A percentile compares a stretch with the other conserved stretches of the same genome.
Evolutionary conservation across 305 asterid species (phyloP).

Genomic region (Plantago coronopus): DNA sequence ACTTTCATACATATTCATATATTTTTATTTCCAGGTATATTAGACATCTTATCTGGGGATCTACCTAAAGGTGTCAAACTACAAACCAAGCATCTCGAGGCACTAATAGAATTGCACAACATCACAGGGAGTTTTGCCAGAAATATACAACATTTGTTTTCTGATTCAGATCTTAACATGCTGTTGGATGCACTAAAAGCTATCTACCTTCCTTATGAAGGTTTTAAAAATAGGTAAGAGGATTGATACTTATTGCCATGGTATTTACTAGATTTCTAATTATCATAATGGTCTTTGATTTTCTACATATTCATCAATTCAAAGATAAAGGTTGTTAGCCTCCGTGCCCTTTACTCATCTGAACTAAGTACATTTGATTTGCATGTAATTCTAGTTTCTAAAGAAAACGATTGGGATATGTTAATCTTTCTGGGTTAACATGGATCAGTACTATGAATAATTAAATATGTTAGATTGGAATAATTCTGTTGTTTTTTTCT

Average conservation of each 20-base stretch:
- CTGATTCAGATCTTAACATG: conserved; percentile 71
- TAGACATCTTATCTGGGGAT: conserved; percentile 90
- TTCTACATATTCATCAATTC: conserved; percentile 5
- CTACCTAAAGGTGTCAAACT: conserved; percentile 79
- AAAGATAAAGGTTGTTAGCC: background rate
- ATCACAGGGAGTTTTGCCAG: conserved; percentile 85
- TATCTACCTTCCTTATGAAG: conserved; percentile 78
- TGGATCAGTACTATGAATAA: background rate
- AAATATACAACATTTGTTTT: conserved; percentile 83
- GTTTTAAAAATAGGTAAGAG: conserved; percentile 73
- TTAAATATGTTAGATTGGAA: background rate
- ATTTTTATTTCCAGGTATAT: conserved; percentile 62
- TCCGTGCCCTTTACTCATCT: conserved; percentile 16
- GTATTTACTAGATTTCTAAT: conserved; percentile 2
- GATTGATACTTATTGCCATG: conserved; percentile 13
- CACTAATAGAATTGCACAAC: conserved; percentile 84
- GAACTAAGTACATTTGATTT: conserved; percentile 16
- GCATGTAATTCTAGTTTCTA: conserved; percentile 12
- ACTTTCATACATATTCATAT: conserved; percentile 22
- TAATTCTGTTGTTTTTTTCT: too few relatives aligned
- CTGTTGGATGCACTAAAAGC: conserved; percentile 80
- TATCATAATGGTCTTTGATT: background rate
- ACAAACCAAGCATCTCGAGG: conserved; percentile 81
- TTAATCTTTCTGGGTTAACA: background rate
- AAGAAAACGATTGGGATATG: conserved; percentile 8